Evolutionary conservation across 2,329 filamentous ascomycete genomes (phyloP).

Genomic region (Paramyrothecium roridum): DNA sequence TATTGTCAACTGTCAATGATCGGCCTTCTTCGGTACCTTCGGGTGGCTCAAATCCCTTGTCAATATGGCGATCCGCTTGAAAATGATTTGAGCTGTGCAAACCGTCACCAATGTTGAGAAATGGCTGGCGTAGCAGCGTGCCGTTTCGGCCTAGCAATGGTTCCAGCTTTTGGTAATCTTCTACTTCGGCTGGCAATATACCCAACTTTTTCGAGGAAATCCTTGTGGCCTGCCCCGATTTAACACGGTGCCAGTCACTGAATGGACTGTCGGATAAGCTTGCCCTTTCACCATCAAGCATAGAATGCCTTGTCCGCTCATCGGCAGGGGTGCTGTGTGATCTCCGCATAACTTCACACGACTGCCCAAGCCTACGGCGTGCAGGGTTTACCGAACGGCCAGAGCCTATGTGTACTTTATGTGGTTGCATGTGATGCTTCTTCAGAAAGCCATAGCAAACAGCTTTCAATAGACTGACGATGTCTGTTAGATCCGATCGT

Average conservation of each 20-base stretch:
- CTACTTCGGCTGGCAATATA: no score
- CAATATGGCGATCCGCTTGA: no score
- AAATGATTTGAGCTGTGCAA: no score
- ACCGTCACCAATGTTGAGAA: slow-evolving; percentile 18
- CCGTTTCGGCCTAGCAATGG: slow-evolving; percentile 38
- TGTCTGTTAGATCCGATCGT: slow-evolving; percentile 43
- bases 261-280: slow-evolving; percentile 17
- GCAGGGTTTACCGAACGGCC: slow-evolving; percentile 21
- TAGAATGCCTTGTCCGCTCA: slow-evolving; percentile 11
- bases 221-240: slow-evolving; percentile 16
- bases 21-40: no score
- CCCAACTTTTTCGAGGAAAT: background rate
- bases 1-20: no score
- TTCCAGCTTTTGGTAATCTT: background rate
- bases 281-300: background rate
- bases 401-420: slow-evolving; percentile 17
- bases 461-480: slow-evolving; percentile 61
- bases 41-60: no score
- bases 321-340: slow-evolving; percentile 4
- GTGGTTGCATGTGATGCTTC: slow-evolving; percentile 66
- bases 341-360: slow-evolving; percentile 11
- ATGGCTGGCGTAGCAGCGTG: slow-evolving; percentile 40
- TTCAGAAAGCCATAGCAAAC: slow-evolving; percentile 73
- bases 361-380: slow-evolving; percentile 10
- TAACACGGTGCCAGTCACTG: slow-evolving; percentile 34